These are phyloP conservation scores for Boletus coccyginus DNA, from an alignment of 768 basidiomycete genomes.

Conservation along the genomic window DNA sequence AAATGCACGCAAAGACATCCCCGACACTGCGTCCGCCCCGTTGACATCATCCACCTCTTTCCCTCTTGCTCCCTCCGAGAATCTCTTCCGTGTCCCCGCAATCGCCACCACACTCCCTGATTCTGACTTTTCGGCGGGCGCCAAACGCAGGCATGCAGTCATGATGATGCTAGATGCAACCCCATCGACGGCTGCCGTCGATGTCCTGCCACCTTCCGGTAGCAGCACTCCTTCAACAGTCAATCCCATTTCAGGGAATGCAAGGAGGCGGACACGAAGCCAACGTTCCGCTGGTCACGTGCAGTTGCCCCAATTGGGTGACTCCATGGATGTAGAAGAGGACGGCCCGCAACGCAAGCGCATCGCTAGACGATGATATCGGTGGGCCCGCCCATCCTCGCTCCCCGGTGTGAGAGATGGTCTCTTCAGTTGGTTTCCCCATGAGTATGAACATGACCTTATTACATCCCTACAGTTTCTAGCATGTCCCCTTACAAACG, in stretches of 20 bases:
- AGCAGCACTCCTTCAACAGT: constrained; percentile 25
- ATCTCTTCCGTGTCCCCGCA: no score
- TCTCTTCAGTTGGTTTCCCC: background rate
- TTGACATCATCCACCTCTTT: no score
- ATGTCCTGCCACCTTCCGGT: constrained; percentile 37
- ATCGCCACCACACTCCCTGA: constrained; percentile 35
- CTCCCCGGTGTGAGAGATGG: background rate
- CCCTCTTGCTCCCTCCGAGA: no score
- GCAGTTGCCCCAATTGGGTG: constrained; percentile 41
- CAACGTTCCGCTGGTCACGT: constrained; percentile 36
- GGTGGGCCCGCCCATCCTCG: background rate
- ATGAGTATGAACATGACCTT: constrained; percentile 9
- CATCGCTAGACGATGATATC: constrained; percentile 54
- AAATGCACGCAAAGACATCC: no score
- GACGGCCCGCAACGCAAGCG: constrained; percentile 75
- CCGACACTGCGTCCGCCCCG: no score
- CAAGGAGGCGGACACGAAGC: constrained; percentile 58
- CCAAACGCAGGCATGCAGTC: constrained; percentile 74
- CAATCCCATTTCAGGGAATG: constrained; percentile 27
- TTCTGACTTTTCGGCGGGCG: constrained; percentile 46
- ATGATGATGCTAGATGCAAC: constrained; percentile 73
- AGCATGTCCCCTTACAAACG: background rate
- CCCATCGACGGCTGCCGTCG: constrained; percentile 37
- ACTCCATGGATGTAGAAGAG: constrained; percentile 76
- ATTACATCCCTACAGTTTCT: constrained; percentile 7